phyloP scores from a whole-genome alignment of 2,329 filamentous ascomycete species.

The Penicillium crustosum region DNA sequence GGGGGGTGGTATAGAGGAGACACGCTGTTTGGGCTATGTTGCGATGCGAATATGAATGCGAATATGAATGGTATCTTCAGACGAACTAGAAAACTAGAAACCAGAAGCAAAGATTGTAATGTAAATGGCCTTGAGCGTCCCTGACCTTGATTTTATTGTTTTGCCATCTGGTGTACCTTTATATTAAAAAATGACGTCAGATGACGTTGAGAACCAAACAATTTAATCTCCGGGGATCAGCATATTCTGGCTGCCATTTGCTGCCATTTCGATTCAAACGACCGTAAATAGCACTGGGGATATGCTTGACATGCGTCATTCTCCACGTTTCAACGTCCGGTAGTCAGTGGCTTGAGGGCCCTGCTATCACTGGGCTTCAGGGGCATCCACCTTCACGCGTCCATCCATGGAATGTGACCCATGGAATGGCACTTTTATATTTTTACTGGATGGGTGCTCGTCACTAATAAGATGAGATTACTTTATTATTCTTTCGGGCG shows the following conservation, averaged over 20 bases:
- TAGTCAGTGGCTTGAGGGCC: constrained; percentile 22
- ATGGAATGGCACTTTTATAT: neutral
- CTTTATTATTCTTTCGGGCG: neutral
- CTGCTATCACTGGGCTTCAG: constrained; percentile 17
- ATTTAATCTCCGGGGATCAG: constrained; percentile 12
- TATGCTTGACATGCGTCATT: constrained; percentile 22
- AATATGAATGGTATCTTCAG: neutral
- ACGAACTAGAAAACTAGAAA: neutral
- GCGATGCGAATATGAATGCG: neutral
- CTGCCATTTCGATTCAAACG: constrained; percentile 1
- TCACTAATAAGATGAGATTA: neutral
- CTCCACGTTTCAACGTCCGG: constrained; percentile 13
- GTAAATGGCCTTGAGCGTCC: neutral
- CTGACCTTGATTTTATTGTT: constrained; percentile 10
- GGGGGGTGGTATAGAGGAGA: neutral
- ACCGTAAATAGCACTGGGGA: neutral
- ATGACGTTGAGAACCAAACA: constrained; percentile 20
- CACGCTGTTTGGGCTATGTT: neutral
- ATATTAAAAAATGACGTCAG: constrained; percentile 21
- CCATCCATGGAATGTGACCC: neutral
- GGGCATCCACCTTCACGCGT: neutral
- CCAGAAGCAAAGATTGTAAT: constrained; percentile 6
- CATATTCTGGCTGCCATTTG: neutral
- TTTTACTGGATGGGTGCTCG: neutral
- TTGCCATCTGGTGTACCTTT: neutral